phyloP scores from a whole-genome alignment of 148 eudicot genomes.

The Camellia sinensis region DNA sequence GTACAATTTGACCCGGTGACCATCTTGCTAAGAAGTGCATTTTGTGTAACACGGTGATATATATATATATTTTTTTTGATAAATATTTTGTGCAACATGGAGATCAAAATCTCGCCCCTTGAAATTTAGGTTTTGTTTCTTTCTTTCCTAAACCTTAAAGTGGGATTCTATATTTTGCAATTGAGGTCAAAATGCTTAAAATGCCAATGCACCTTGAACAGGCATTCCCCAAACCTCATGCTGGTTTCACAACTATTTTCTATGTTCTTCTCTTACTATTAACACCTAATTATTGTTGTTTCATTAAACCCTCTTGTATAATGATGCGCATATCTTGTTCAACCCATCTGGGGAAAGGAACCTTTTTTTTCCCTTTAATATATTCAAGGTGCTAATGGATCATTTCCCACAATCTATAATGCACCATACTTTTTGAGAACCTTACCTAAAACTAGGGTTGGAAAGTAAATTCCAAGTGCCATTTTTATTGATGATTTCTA shows the following conservation, averaged over 20 bases:
- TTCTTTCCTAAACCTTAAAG: background rate
- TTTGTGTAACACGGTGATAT: too few relatives aligned
- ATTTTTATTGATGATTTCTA: conserved; percentile 5
- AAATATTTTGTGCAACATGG: too few relatives aligned
- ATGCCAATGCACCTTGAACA: background rate
- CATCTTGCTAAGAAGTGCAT: background rate
- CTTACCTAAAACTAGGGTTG: background rate
- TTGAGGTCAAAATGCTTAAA: conserved; percentile 3
- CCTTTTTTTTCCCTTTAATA: background rate
- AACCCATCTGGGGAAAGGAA: background rate
- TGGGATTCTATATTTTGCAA: background rate
- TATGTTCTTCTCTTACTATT: background rate
- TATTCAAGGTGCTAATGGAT: background rate
- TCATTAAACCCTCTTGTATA: background rate
- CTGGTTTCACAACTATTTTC: background rate
- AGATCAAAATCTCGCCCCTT: background rate
- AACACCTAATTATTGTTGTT: background rate
- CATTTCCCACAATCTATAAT: background rate
- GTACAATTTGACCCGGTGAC: background rate
- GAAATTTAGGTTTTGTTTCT: background rate
- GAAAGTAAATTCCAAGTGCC: background rate
- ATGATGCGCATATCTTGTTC: background rate
- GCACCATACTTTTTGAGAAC: background rate
- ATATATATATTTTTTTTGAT: too few relatives aligned
- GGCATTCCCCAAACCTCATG: background rate